A percentile compares a stretch with the other conserved stretches of the same genome.
These are phyloP conservation scores for Colletotrichum lupini DNA, from an alignment of 2,329 filamentous ascomycete species.

Conservation along the genomic window DNA sequence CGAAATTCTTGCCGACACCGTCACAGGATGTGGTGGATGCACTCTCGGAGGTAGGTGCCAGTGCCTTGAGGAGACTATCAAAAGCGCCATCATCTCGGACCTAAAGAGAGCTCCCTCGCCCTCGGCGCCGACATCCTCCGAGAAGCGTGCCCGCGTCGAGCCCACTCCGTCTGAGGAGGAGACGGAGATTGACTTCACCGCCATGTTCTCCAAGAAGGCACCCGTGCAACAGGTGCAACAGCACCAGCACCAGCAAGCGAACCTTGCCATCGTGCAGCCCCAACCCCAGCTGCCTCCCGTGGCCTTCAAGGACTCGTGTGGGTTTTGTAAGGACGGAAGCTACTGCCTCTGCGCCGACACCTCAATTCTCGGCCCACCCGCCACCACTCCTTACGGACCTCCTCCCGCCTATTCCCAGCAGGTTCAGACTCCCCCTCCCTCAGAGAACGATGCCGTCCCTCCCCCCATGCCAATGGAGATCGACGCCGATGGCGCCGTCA, in stretches of 20 bases:
- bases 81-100: conserved; percentile 55
- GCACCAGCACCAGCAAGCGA: conserved; percentile 36
- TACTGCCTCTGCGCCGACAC: conserved; percentile 84
- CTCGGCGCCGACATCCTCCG: conserved; percentile 52
- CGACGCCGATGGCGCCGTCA: conserved; percentile 69
- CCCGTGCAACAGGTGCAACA: conserved; percentile 29
- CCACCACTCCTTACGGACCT: conserved; percentile 33
- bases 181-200: conserved; percentile 81
- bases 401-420: conserved; percentile 44
- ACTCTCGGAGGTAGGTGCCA: conserved; percentile 71
- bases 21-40: conserved; percentile 74
- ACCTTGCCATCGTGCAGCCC: conserved; percentile 25
- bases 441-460: conserved; percentile 68
- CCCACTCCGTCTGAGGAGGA: conserved; percentile 64
- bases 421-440: conserved; percentile 67
- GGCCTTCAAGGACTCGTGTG: conserved; percentile 73
- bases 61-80: conserved; percentile 71
- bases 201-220: conserved; percentile 66
- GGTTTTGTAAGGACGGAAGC: conserved; percentile 85
- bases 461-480: conserved; percentile 67
- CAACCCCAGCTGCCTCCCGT: conserved; percentile 49
- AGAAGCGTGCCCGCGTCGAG: conserved; percentile 68
- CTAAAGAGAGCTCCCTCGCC: conserved; percentile 64
- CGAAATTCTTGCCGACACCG: conserved; percentile 63
- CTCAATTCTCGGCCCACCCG: conserved; percentile 42